Percentiles rank a stretch among this genome's conserved stretches.
These are phyloP conservation scores for Carallia pectinifolia DNA, from an alignment of 345 rosid species.

Conservation along the genomic window DNA sequence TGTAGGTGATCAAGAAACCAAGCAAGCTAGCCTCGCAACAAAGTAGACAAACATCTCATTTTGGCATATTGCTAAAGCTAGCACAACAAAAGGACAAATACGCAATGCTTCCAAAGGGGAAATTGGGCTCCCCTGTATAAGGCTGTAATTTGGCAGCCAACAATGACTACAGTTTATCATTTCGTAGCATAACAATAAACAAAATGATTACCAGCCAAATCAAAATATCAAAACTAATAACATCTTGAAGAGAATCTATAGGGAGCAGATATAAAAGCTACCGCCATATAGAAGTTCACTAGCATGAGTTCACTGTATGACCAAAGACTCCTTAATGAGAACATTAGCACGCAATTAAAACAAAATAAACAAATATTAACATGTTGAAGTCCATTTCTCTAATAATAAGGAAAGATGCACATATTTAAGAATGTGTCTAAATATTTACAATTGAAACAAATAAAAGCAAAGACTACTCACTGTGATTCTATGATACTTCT, in stretches of 20 bases:
- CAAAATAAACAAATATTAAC: neutral
- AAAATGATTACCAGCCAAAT: neutral
- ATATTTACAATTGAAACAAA: constrained; percentile 2
- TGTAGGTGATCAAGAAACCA: neutral
- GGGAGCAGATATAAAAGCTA: neutral
- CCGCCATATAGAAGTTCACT: neutral
- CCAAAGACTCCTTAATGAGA: neutral
- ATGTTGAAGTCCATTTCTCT: neutral
- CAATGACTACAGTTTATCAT: neutral
- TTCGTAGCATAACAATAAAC: neutral
- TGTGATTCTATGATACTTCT: constrained; percentile 80
- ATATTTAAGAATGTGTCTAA: neutral
- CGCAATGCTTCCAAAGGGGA: too few species aligned
- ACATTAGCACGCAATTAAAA: neutral
- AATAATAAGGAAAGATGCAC: neutral
- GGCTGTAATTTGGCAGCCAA: neutral
- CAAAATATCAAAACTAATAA: neutral
- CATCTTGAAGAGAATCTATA: neutral
- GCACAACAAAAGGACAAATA: neutral
- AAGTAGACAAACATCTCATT: neutral
- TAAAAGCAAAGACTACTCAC: constrained; percentile 43
- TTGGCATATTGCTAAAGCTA: constrained; percentile 4
- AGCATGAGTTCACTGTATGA: neutral
- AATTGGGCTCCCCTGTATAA: too few species aligned
- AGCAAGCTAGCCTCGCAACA: neutral